phyloP scores from a whole-genome alignment of 108 stramenopile genomes.

The Parietichytrium sp. region DNA sequence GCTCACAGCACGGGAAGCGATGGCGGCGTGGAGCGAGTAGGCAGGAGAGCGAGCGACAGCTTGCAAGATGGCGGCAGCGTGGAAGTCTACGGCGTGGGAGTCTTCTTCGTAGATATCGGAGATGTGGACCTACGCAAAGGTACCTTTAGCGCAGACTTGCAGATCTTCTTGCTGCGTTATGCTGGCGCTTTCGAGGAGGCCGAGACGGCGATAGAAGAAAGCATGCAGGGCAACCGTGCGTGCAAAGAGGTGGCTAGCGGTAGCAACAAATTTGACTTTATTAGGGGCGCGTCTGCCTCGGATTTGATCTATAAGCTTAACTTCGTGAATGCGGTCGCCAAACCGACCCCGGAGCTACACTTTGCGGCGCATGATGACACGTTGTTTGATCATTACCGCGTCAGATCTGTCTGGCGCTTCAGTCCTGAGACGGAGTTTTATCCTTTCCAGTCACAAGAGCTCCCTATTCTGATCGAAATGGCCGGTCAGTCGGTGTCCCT shows the following conservation, averaged over 20 bases:
- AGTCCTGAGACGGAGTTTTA: background rate
- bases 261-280: background rate
- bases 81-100: background rate
- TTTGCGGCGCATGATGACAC: background rate
- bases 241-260: background rate
- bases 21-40: too few relatives aligned
- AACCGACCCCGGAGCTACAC: background rate
- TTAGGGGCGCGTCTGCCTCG: background rate
- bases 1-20: too few relatives aligned
- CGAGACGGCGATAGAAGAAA: background rate
- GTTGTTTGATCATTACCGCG: conserved; percentile 3
- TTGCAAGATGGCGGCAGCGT: too few relatives aligned
- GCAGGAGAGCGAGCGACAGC: too few relatives aligned
- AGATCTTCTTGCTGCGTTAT: background rate
- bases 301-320: background rate
- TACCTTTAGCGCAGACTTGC: conserved; percentile 1
- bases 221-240: background rate
- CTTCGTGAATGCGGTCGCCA: background rate
- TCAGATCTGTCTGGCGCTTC: background rate
- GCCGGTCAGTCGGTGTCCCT: conserved; percentile 26
- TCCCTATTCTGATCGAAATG: background rate
- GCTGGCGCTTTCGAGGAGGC: background rate
- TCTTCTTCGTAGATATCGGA: background rate
- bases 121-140: conserved; percentile 33
- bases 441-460: conserved; percentile 22